phyloP scores from a whole-genome alignment of 352 stramenopile genomes.

The Bremia lactucae region DNA sequence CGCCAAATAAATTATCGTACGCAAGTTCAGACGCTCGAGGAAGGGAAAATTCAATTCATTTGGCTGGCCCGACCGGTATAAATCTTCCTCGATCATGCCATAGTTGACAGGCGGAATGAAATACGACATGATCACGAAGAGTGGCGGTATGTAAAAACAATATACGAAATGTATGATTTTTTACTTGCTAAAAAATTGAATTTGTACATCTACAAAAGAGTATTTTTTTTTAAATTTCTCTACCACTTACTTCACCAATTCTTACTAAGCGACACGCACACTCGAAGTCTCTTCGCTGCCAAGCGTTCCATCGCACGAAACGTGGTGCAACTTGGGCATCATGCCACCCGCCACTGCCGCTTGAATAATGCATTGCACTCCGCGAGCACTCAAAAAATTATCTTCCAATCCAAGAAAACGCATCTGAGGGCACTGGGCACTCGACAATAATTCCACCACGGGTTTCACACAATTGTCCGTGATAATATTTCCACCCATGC shows the following conservation, averaged over 20 bases:
- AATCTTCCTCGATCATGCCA: conserved; percentile 86
- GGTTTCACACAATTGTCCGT: conserved; percentile 70
- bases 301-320: conserved; percentile 38
- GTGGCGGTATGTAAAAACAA: background rate
- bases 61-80: conserved; percentile 85
- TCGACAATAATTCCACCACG: conserved; percentile 51
- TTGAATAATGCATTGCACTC: conserved; percentile 69
- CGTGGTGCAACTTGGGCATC: conserved; percentile 79
- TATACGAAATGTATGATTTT: background rate
- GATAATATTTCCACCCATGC: conserved; percentile 80
- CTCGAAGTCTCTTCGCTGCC: conserved; percentile 12
- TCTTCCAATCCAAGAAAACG: conserved; percentile 71
- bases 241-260: background rate
- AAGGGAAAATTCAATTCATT: conserved; percentile 91
- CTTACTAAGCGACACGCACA: conserved; percentile 9
- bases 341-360: conserved; percentile 61
- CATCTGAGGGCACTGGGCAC: conserved; percentile 55
- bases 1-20: conserved; percentile 88
- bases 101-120: conserved; percentile 91
- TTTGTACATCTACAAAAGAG: background rate
- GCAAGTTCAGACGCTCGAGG: conserved; percentile 82
- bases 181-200: background rate
- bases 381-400: conserved; percentile 68
- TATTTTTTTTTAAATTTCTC: conserved; percentile 2
- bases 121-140: conserved; percentile 55